A percentile compares a stretch with the other conserved stretches of the same genome.
Evolutionary conservation across 331 rosid species (phyloP).

Genomic region (Prunus yedoensis): DNA sequence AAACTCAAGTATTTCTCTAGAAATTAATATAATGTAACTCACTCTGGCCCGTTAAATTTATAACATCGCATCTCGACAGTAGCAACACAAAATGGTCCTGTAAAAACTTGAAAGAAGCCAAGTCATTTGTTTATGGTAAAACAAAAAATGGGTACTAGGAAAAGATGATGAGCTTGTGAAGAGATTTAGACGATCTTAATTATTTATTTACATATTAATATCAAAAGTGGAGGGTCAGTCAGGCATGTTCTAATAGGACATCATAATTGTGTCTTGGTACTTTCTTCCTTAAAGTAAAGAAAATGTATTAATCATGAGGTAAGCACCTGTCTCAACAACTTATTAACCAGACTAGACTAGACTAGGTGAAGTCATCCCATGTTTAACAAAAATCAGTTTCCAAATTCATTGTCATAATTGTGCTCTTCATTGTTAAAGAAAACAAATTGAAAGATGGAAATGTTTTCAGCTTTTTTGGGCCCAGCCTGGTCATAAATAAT

Average conservation of each 20-base stretch:
- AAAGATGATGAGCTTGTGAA: background rate
- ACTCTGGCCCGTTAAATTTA: no score
- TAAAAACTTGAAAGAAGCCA: background rate
- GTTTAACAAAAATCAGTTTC: slow-evolving; percentile 12
- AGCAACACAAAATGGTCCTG: slow-evolving; percentile 5
- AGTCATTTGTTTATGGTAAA: background rate
- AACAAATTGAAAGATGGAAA: no score
- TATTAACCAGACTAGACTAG: slow-evolving; percentile 1
- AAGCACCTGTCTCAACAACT: slow-evolving; percentile 29
- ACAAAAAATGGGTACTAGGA: background rate
- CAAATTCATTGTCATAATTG: slow-evolving; percentile 6
- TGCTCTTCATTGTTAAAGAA: background rate
- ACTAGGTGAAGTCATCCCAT: slow-evolving; percentile 12
- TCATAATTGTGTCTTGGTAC: slow-evolving; percentile 44
- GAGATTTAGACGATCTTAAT: slow-evolving; percentile 6
- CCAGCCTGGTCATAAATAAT: background rate
- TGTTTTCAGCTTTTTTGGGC: background rate
- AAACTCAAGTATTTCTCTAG: no score
- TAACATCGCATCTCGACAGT: no score
- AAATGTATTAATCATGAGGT: slow-evolving; percentile 29
- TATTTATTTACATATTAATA: background rate
- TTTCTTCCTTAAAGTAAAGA: slow-evolving; percentile 29
- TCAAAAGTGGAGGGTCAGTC: slow-evolving; percentile 9
- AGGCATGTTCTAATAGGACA: slow-evolving; percentile 30
- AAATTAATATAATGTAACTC: no score